A percentile compares a stretch with the other conserved stretches of the same genome.
phyloP scores from a whole-genome alignment of 2,329 filamentous ascomycete genomes.

The Fusarium gaditjirri region DNA sequence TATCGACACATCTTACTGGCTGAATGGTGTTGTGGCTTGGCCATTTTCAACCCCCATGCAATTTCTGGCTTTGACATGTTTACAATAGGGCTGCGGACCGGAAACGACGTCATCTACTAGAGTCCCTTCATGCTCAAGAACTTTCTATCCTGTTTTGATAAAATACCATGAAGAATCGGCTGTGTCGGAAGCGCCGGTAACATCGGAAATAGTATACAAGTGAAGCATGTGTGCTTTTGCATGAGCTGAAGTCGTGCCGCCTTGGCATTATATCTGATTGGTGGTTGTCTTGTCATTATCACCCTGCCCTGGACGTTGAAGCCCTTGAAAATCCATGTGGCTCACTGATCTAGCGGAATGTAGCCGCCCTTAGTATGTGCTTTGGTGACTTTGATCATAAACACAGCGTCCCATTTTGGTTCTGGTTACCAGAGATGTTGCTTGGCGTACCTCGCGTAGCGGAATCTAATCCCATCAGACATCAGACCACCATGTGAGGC shows the following conservation, averaged over 20 bases:
- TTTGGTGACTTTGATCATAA: neutral
- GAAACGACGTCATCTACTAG: too few relatives aligned
- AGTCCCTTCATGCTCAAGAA: neutral
- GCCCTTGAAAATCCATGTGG: too few relatives aligned
- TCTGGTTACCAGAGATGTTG: neutral
- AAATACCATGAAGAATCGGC: neutral
- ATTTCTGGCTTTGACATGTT: too few relatives aligned
- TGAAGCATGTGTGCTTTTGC: neutral
- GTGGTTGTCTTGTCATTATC: neutral
- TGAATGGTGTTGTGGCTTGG: neutral
- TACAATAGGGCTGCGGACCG: too few relatives aligned
- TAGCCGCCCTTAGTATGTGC: fast-evolving
- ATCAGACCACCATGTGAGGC: neutral
- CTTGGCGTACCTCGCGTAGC: neutral
- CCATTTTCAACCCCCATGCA: neutral
- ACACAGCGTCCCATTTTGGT: neutral
- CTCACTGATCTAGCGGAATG: neutral
- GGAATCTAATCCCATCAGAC: neutral
- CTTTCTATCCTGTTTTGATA: neutral
- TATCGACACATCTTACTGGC: neutral
- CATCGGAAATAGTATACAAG: neutral
- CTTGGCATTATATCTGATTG: neutral
- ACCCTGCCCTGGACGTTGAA: neutral
- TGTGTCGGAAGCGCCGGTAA: neutral
- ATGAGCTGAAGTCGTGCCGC: neutral